phyloP scores from a whole-genome alignment of 306 rosid genomes.

The Quercus glauca region DNA sequence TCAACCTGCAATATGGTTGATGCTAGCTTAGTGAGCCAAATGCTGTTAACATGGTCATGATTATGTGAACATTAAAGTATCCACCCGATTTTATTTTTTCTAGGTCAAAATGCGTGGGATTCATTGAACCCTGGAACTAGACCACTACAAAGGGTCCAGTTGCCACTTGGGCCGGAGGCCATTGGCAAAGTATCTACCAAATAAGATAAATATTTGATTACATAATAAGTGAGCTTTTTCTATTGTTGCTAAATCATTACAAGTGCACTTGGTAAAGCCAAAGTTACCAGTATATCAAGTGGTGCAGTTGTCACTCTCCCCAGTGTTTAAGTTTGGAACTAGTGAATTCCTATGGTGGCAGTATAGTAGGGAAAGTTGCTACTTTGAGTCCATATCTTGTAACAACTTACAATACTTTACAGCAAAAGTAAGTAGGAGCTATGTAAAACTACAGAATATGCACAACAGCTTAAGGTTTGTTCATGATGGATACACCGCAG shows the following conservation, averaged over 20 bases:
- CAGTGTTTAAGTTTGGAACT: background rate
- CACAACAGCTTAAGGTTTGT: background rate
- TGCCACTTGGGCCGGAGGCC: too few relatives aligned
- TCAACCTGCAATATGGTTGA: background rate
- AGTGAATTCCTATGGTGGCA: background rate
- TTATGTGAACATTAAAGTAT: background rate
- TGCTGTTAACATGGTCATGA: too few relatives aligned
- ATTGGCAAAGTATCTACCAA: background rate
- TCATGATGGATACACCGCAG: background rate
- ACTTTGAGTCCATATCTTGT: background rate
- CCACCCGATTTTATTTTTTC: too few relatives aligned
- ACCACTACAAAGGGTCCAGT: too few relatives aligned
- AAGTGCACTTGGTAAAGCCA: background rate
- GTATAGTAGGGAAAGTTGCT: background rate
- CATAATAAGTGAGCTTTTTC: background rate
- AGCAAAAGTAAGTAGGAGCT: background rate
- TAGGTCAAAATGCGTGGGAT: too few relatives aligned
- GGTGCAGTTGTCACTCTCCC: background rate
- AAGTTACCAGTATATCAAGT: background rate
- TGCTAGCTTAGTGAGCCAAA: background rate
- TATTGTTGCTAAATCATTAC: background rate
- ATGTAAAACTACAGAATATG: background rate
- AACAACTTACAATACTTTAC: background rate
- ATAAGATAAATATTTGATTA: background rate
- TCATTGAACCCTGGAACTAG: too few relatives aligned